Base-by-base conservation (phyloP, 768 basidiomycete genomes). In the Crepidotus variabilis region DNA sequence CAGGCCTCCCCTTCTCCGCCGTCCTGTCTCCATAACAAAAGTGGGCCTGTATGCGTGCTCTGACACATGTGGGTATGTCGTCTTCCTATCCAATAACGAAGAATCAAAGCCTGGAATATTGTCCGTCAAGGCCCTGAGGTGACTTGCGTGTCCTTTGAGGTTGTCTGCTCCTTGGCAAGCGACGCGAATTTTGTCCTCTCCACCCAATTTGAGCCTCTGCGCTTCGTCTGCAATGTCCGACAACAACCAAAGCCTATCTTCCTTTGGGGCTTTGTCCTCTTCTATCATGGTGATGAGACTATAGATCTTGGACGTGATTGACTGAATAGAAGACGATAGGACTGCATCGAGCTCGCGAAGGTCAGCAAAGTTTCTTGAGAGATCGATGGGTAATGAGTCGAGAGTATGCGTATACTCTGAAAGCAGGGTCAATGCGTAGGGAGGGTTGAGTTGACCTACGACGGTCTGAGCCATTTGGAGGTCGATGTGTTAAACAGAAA, bases 291-390 rank as follows among this genome's bases (percentile, higher is more conserved):
- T 67, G 39, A 86, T 88, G 61, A 99, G 87, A 36, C 71, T 68
- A 56, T 83, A 79, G 61, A 98, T 87, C 72, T 93, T 93, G 47
- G 79, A 63, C 56, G 90, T 93, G 67, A 99, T 88, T 62, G 82
- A 78, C 61, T 84, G 70, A 72, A 96, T 89, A 59, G 92, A 92
- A 46, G 90, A 78, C 62, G 94, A 94, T 63, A 99, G 83, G 57
- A 99, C 97, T 56, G 96, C 97, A 71, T 98, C 97, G 73, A 99
- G 90, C 75, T 99, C 97, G 61, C 94, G 91, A 53, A 99, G 85
- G 79, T 99, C 97, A 10, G 90, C 92, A 71, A 97, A 92, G 72
- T 86, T 88, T 71, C 92, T 87, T 11, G 96, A 96, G 71, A 99
- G 86, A 73, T 97, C 94, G 60, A 90, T 81, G 57, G 96, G 96